Evolutionary conservation across 2,329 filamentous ascomycete genomes (phyloP).

Genomic region (Fusarium cicatricum): DNA sequence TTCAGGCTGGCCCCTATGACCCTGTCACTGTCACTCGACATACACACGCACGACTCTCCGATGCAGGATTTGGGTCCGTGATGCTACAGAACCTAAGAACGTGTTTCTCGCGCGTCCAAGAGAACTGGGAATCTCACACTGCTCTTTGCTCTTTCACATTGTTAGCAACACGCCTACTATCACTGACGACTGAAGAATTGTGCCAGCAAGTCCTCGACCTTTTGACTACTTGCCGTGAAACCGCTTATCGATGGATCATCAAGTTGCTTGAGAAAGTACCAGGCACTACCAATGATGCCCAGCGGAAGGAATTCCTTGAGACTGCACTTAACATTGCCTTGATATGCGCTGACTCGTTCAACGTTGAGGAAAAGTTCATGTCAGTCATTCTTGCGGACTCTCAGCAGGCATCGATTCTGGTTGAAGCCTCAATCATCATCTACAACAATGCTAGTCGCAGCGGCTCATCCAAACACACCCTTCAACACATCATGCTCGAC

Average conservation of each 20-base stretch:
- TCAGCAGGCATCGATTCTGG: conserved; percentile 15
- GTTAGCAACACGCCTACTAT: conserved; percentile 29
- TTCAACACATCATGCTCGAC: conserved; percentile 8
- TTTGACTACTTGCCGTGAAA: conserved; percentile 5
- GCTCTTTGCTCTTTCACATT: conserved; percentile 28
- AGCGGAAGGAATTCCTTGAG: conserved; percentile 16
- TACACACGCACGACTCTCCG: conserved; percentile 4
- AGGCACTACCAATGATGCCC: background rate
- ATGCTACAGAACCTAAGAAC: conserved; percentile 1
- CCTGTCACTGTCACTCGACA: background rate
- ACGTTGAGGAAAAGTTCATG: conserved; percentile 11
- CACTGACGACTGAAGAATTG: background rate
- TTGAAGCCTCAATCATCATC: conserved; percentile 22
- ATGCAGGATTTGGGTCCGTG: conserved; percentile 11
- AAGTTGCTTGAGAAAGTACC: conserved; percentile 3
- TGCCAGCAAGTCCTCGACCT: background rate
- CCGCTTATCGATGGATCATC: conserved; percentile 22
- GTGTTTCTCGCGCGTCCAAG: conserved; percentile 12
- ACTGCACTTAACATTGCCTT: conserved; percentile 10
- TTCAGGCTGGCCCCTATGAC: conserved; percentile 27
- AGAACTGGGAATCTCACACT: conserved; percentile 37
- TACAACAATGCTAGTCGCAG: conserved; percentile 6
- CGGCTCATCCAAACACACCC: background rate
- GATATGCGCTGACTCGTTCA: conserved; percentile 27
- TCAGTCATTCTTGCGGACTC: background rate